These are phyloP conservation scores for Mortierella sp. DNA, from an alignment of 371 early-diverging fungal genomes.

Conservation along the genomic window DNA sequence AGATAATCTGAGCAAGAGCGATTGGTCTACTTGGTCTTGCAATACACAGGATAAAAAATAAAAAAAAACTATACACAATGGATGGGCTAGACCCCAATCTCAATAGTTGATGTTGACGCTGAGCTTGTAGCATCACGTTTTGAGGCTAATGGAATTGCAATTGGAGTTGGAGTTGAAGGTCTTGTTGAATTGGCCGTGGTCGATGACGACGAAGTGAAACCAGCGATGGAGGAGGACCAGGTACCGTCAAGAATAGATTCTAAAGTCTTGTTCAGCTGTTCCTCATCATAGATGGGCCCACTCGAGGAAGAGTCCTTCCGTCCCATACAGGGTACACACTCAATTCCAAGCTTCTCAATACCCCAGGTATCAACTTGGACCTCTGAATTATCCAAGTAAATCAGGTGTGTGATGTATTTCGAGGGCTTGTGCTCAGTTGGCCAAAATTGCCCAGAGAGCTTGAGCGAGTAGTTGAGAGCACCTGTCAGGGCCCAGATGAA, in stretches of 20 bases:
- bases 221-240: constrained; percentile 15
- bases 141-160: constrained; percentile 2
- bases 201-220: constrained; percentile 17
- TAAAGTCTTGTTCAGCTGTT: constrained; percentile 24
- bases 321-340: constrained; percentile 62
- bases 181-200: constrained; percentile 41
- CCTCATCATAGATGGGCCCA: constrained; percentile 54
- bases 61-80: background rate
- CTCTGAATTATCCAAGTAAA: constrained; percentile 73
- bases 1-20: no score
- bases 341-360: constrained; percentile 72
- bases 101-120: background rate
- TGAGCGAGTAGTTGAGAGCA: constrained; percentile 70
- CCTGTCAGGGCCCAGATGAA: constrained; percentile 77
- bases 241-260: constrained; percentile 44
- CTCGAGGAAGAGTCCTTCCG: constrained; percentile 31
- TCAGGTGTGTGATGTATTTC: constrained; percentile 76
- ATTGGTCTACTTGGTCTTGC: background rate
- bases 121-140: background rate
- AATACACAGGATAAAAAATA: background rate
- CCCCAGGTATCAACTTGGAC: constrained; percentile 67
- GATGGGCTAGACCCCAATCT: constrained; percentile 4
- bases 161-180: constrained; percentile 21
- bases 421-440: constrained; percentile 63
- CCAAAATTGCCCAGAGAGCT: constrained; percentile 51